Base-by-base conservation (phyloP, 192 early-diverging fungal genomes). In the Rhizophagus prolifer region DNA sequence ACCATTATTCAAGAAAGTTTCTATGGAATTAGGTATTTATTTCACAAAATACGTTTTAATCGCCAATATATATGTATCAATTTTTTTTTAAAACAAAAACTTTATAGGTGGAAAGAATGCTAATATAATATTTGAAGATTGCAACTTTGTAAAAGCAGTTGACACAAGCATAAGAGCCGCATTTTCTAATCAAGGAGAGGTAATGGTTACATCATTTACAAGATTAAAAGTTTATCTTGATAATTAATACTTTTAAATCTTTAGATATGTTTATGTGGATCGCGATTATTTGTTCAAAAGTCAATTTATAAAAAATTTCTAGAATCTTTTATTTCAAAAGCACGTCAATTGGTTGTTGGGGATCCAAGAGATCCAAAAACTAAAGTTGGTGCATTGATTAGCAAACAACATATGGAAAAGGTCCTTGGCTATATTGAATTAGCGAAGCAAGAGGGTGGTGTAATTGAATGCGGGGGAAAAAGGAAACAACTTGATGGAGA, bases 181-280 rank as follows among this genome's bases (percentile, higher is more conserved):
- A 7, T 95, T 91, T 82, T 79, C 82, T 21, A 95, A 94, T 82
- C 92, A 95, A 64, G 93, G 93, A 26, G 92, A 93, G 78, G 78
- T 79, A 38, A 79, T 63, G 13, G 6, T 47, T 9, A 58, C 25
- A 21, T 44, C 36, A 58, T 38, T 38, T 6, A n/a, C 41, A 10
- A 36, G 3, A 5, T 64, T 26, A 6, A 38, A 38, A 38, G 0
- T 30, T 31, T 64, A 25, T 19, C 12, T 30, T 16, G 25, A 12
- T 28, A 19, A 38, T 19, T 7, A 28, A 38, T 61, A 59, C 58
- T 19, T 73, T 8, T 8, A 19, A 26, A 25, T 16, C 14, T 73
- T 12, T 21, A 85, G 81, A 90, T 93, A 61, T 94, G 92, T 77
- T 72, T 93, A 5, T 92, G 91, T 80, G 84, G 86, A 13, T 91